Evolutionary conservation across 2,329 filamentous ascomycete genomes (phyloP), one percentile per base, ranked within the genome.

Genomic region (Pyrenophora teres): DNA sequence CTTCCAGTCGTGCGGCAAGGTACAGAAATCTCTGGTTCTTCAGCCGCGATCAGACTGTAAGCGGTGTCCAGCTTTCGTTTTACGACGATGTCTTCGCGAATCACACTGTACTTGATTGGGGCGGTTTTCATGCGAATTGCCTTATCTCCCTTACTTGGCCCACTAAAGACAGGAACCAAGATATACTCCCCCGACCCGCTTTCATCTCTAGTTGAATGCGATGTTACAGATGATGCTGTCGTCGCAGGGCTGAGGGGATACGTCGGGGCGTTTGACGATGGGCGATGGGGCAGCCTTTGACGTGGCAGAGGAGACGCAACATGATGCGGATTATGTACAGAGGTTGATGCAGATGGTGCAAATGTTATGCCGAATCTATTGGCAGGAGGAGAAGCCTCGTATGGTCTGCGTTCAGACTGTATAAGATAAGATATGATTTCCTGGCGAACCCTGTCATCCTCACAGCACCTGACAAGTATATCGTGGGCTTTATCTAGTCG

Each of bases 71-170:
- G 23, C 6, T 25, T 25, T 25, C 30, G 38, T 6, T 32, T 13
- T 3, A 27, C 5, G 12, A 53, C 41, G 16, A 53, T 32, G 32
- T 44, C 30, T 1, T 36, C 35, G 2, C 45, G 40, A 40, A 53
- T 49, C 16, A 53, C 37, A 15, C 50, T 53, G 18, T 53, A 18
- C 15, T 36, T 32, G n/a, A 41, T 53, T 13, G 13, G 36, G 3
- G 50, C 50, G 8, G 13, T 7, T 10, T 16, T 49, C 40, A 49
- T 40, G 3, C 30, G 35, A 7, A 40, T 37, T n/a, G 9, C 7
- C 3, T 36, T 18, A 2, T 45, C 46, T 27, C 38, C 40, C 7
- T 40, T 16, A 10, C 18, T 25, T 5, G 36, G 12, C 6, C 30
- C 46, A 6, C 8, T 10, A 6, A 31, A 5, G 15, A 30, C 15